A percentile compares a stretch with the other conserved stretches of the same genome.
Evolutionary conservation across 2,329 filamentous ascomycete genomes (phyloP).

Genomic region (Talaromyces albobiverticillius): DNA sequence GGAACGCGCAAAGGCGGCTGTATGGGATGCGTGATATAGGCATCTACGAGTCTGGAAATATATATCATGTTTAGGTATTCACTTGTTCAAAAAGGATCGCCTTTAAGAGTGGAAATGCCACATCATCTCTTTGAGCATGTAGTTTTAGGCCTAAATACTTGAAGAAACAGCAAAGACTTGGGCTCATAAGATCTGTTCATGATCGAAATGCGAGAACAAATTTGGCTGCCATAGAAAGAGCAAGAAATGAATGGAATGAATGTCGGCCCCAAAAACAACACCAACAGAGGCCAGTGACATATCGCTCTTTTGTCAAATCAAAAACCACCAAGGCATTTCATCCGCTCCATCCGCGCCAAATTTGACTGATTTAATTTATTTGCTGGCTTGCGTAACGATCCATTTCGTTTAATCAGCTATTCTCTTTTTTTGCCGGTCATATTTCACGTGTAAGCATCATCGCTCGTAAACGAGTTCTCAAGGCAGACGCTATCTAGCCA

Average conservation of each 20-base stretch:
- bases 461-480: neutral
- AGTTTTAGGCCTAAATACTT: too few relatives aligned
- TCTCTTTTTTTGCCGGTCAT: neutral
- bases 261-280: too few relatives aligned
- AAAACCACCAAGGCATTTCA: neutral
- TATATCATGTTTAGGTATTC: neutral
- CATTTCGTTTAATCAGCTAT: neutral
- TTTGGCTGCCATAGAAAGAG: neutral
- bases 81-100: too few relatives aligned
- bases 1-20: slow-evolving; percentile 73
- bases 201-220: neutral
- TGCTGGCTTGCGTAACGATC: neutral
- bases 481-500: slow-evolving; percentile 45
- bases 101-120: too few relatives aligned
- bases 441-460: neutral
- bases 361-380: too few relatives aligned
- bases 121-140: too few relatives aligned
- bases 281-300: too few relatives aligned
- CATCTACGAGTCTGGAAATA: neutral
- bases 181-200: neutral
- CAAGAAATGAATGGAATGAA: neutral
- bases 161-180: too few relatives aligned
- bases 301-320: too few relatives aligned
- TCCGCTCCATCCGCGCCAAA: too few relatives aligned
- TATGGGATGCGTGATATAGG: slow-evolving; percentile 68